Evolutionary conservation across 1,139 yeast species (phyloP).

Genomic region (Candida tetrigidarum): DNA sequence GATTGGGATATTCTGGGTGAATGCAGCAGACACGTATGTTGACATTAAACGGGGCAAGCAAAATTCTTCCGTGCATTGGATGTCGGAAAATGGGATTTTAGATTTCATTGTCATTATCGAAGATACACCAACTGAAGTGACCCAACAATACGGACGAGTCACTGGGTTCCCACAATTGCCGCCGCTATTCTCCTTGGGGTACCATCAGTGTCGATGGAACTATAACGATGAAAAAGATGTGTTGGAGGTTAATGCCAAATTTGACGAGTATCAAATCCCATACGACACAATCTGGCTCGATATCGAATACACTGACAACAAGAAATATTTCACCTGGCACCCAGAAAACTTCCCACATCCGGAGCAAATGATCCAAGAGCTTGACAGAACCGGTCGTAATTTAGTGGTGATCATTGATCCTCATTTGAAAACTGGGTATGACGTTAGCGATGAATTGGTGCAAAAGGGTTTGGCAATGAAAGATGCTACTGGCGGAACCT

Average conservation of each 20-base stretch:
- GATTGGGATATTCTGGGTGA: conserved; percentile 88
- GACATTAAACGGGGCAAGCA: conserved; percentile 60
- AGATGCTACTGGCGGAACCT: conserved; percentile 47
- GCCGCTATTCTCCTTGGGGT: conserved; percentile 77
- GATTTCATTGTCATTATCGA: conserved; percentile 77
- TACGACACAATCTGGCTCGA: conserved; percentile 96
- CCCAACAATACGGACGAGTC: conserved; percentile 65
- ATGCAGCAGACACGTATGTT: conserved; percentile 90
- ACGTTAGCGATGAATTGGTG: conserved; percentile 58
- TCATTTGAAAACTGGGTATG: conserved; percentile 76
- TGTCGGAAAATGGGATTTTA: conserved; percentile 84
- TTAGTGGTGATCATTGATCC: conserved; percentile 91
- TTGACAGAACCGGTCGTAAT: conserved; percentile 77
- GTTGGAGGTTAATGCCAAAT: conserved; percentile 62
- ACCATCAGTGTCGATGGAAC: conserved; percentile 98
- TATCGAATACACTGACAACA: conserved; percentile 84
- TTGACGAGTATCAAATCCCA: conserved; percentile 80
- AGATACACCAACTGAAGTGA: conserved; percentile 61
- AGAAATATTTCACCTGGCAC: conserved; percentile 94
- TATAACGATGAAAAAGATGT: conserved; percentile 90
- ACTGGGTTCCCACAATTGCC: conserved; percentile 84
- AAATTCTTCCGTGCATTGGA: conserved; percentile 75
- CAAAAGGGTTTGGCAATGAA: conserved; percentile 42
- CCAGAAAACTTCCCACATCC: conserved; percentile 76
- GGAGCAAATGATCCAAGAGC: conserved; percentile 59